A percentile compares a stretch with the other conserved stretches of the same genome.
Evolutionary conservation across 257 asterid genomes (phyloP).

Genomic region (Forsythia suspensa): DNA sequence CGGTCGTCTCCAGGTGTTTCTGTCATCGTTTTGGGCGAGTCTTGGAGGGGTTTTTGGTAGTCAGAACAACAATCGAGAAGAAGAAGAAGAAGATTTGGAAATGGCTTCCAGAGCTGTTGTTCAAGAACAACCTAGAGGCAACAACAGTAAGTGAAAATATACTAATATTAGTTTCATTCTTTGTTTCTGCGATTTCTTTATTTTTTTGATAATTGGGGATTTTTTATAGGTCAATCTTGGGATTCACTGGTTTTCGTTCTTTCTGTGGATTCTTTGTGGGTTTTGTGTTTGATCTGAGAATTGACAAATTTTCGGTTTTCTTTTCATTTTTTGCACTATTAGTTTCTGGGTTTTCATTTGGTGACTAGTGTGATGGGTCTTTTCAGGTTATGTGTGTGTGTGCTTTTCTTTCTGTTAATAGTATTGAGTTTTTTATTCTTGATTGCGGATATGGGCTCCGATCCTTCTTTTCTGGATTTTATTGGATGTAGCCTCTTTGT

Average conservation of each 20-base stretch:
- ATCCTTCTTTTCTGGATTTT: neutral
- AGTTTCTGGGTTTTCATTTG: neutral
- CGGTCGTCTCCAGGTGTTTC: constrained; percentile 71
- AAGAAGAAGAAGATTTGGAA: constrained; percentile 33
- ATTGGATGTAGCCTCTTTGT: too few species aligned
- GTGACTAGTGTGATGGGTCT: too few species aligned
- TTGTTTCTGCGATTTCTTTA: neutral
- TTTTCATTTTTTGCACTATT: neutral
- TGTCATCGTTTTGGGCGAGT: constrained; percentile 64
- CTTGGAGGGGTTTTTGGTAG: constrained; percentile 66
- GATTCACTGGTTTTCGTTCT: neutral
- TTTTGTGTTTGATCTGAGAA: neutral
- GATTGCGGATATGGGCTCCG: too few species aligned
- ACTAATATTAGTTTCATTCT: neutral
- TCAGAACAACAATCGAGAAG: constrained; percentile 18
- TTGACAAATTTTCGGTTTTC: neutral
- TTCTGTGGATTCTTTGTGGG: neutral
- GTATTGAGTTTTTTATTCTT: too few species aligned
- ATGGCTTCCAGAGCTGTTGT: constrained; percentile 55
- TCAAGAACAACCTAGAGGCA: constrained; percentile 55
- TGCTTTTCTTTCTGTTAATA: too few species aligned
- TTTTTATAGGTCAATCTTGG: neutral
- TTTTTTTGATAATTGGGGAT: neutral
- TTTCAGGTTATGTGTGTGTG: too few species aligned
- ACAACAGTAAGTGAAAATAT: neutral